Evolutionary conservation across 1,139 yeast species (phyloP).

Genomic region (Torulaspora pretoriensis): DNA sequence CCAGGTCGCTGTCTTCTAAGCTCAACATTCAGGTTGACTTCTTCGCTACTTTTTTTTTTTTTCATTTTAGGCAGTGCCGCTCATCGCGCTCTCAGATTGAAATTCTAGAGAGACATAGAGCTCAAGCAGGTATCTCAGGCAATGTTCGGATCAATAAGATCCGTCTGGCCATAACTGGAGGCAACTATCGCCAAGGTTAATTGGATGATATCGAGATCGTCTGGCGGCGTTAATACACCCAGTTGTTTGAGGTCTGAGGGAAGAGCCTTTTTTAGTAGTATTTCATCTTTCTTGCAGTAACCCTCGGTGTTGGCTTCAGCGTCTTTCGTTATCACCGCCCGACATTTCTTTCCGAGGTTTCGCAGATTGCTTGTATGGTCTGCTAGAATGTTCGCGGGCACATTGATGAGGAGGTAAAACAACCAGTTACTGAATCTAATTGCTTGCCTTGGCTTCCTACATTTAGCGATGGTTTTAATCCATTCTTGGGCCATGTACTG

Average conservation of each 20-base stretch:
- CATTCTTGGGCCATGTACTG: slow-evolving; percentile 30
- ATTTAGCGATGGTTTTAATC: slow-evolving; percentile 25
- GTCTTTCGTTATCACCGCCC: slow-evolving; percentile 8
- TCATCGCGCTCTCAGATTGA: background rate
- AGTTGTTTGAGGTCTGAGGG: slow-evolving; percentile 13
- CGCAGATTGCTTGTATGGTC: slow-evolving; percentile 27
- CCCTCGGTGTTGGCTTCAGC: background rate
- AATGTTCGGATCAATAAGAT: slow-evolving; percentile 13
- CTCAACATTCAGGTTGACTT: background rate
- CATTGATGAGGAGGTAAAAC: slow-evolving; percentile 26
- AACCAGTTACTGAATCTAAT: slow-evolving; percentile 27
- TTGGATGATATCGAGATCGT: slow-evolving; percentile 16
- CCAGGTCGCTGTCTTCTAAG: background rate
- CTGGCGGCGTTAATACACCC: slow-evolving; percentile 7
- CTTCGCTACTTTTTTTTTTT: background rate
- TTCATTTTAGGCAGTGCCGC: background rate
- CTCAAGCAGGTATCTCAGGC: no score
- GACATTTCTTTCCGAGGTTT: slow-evolving; percentile 30
- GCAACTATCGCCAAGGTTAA: slow-evolving; percentile 23
- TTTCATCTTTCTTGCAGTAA: slow-evolving; percentile 1
- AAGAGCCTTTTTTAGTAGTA: slow-evolving; percentile 1
- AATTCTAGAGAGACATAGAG: no score
- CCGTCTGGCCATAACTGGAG: slow-evolving; percentile 26
- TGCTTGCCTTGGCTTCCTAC: slow-evolving; percentile 15
- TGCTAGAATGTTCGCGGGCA: slow-evolving; percentile 29